phyloP scores from a whole-genome alignment of 495 filamentous ascomycete species.

The Penicillium coffeae region DNA sequence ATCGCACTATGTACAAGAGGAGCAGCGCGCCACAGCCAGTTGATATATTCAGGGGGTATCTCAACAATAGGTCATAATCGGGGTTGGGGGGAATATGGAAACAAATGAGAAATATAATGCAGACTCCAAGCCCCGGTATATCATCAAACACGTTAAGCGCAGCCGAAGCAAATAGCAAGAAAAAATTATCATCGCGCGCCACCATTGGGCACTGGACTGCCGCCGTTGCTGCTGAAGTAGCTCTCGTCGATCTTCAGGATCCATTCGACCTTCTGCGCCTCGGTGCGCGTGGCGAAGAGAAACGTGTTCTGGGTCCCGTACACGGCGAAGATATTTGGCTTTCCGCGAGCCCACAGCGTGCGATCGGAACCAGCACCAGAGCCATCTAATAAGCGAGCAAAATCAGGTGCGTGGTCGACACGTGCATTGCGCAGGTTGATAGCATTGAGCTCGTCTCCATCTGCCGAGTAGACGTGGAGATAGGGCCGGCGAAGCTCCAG shows the following conservation, averaged over 20 bases:
- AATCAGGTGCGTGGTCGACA: slow-evolving; percentile 83
- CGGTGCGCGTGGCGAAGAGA: slow-evolving; percentile 83
- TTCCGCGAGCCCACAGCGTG: slow-evolving; percentile 45
- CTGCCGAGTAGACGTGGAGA: slow-evolving; percentile 79
- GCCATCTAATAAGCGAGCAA: slow-evolving; percentile 68
- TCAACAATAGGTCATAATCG: slow-evolving; percentile 24
- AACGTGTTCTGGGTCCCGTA: slow-evolving; percentile 92
- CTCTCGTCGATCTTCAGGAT: slow-evolving; percentile 72
- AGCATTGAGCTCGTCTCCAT: slow-evolving; percentile 84
- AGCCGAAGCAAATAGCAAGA: neutral
- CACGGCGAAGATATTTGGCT: slow-evolving; percentile 80
- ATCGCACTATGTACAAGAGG: slow-evolving; percentile 41
- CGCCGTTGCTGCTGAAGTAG: slow-evolving; percentile 46
- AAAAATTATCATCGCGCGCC: slow-evolving; percentile 12
- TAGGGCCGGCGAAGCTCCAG: slow-evolving; percentile 92
- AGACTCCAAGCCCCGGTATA: slow-evolving; percentile 16
- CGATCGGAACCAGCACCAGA: slow-evolving; percentile 27
- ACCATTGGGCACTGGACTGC: slow-evolving; percentile 24
- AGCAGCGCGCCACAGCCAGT: slow-evolving; percentile 29
- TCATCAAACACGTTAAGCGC: slow-evolving; percentile 24
- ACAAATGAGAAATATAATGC: slow-evolving; percentile 13
- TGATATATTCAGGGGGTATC: slow-evolving; percentile 41
- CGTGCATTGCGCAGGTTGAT: slow-evolving; percentile 81
- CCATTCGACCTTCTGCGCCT: slow-evolving; percentile 92
- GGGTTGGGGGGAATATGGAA: slow-evolving; percentile 8